Evolutionary conservation across 495 filamentous ascomycete genomes (phyloP).

Genomic region (Pyronema omphalodes): DNA sequence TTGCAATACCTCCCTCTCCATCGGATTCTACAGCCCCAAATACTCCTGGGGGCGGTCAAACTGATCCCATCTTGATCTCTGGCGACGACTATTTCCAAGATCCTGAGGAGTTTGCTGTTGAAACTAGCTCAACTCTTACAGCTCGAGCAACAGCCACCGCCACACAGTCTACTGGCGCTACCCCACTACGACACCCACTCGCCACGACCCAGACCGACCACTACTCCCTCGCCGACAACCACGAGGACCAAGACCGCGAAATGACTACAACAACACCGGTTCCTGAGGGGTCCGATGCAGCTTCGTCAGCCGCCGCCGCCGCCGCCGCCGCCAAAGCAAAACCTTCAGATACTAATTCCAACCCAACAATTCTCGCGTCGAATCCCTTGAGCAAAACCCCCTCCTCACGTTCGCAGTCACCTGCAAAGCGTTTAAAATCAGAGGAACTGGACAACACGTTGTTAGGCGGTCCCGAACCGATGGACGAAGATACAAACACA

Average conservation of each 20-base stretch:
- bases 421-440: constrained; percentile 23
- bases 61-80: too few relatives aligned
- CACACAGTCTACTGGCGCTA: not conserved
- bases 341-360: not conserved
- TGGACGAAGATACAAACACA: constrained; percentile 19
- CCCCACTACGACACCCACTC: not conserved
- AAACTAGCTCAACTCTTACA: too few relatives aligned
- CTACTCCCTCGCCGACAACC: not conserved
- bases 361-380: not conserved
- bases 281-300: not conserved
- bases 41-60: not conserved
- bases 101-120: too few relatives aligned
- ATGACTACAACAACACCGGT: not conserved
- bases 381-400: not conserved
- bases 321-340: not conserved
- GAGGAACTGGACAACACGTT: constrained; percentile 15
- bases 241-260: not conserved
- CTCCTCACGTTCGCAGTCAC: constrained; percentile 17
- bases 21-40: not conserved
- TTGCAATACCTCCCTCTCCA: not conserved
- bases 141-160: not conserved
- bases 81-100: too few relatives aligned
- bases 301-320: not conserved
- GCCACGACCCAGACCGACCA: not conserved
- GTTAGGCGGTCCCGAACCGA: constrained; percentile 8